Base-by-base conservation (phyloP, 2,329 filamentous ascomycete genomes). In the Fusarium brevicatenulatum region DNA sequence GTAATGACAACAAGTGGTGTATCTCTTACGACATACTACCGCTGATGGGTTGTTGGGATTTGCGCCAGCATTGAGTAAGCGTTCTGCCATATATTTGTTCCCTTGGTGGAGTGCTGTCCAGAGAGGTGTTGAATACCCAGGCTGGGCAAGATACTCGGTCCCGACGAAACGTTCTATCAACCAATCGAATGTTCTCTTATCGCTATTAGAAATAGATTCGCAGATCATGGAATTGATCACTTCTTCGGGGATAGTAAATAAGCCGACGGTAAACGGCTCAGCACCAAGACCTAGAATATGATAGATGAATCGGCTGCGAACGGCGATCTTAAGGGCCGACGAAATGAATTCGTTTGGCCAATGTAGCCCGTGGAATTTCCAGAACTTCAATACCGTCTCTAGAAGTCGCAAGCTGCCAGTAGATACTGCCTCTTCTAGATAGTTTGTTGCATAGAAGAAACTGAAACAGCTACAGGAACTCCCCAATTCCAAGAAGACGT, bases 41-140 rank as follows among this genome's bases (percentile, higher is more conserved):
- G 12, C 2, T 25, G 62, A 64, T 4, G 1, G 9, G 19, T 13
- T 5, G 3, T 47, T 43, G 2, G 37, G 16, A 10, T 23, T n/a
- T 0, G 40, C 46, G 2, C 55, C 55, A n/a, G 34, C 11, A 9
- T 52, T 4, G 7, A 60, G 7, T 4, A 64, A 34, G 2, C 39
- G 4, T 2, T 7, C 5, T 3, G 16, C 18, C 25, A 60, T 40
- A 1, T 32, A 13, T 1, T 4, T 0, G 0, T 28, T 0, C 0
- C 5, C 7, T 10, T 23, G 2, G 13, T 60, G 44, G 0, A 40
- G 0, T 39, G 61, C 61, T 15, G 15, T 5, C 44, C 55, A 64
- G 19, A 60, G 55, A 39, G 46, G 46, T 23, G 46, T 52, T 4
- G 37, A n/a, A 7, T 28, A n/a, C 3, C 5, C 50, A 30, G 16